phyloP scores from a whole-genome alignment of 176 grass and related monocot species.

The Avena eriantha region DNA sequence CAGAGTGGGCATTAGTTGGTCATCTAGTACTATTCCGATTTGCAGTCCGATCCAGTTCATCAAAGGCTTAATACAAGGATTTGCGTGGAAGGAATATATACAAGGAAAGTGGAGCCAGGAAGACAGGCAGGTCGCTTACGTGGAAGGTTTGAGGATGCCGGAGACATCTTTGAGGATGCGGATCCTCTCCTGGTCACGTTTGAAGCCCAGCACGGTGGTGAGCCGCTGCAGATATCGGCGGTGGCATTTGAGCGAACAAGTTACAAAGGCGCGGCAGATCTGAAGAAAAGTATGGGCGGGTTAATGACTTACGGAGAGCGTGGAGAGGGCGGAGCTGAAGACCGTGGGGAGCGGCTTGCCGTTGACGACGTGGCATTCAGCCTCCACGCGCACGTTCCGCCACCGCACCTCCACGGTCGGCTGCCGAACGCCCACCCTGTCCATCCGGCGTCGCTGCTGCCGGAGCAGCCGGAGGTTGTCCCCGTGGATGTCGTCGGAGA shows the following conservation, averaged over 20 bases:
- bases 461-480: slow-evolving; percentile 70
- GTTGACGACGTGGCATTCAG: slow-evolving; percentile 55
- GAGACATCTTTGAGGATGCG: slow-evolving; percentile 64
- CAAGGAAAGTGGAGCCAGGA: no score
- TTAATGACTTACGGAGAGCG: slow-evolving; percentile 15
- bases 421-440: slow-evolving; percentile 60
- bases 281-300: background rate
- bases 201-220: slow-evolving; percentile 37
- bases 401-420: slow-evolving; percentile 66
- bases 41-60: no score
- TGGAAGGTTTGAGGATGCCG: slow-evolving; percentile 67
- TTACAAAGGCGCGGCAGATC: no score
- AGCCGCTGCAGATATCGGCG: background rate
- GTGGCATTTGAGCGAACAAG: slow-evolving; percentile 17
- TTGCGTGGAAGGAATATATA: no score
- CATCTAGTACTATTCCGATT: no score
- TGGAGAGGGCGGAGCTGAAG: slow-evolving; percentile 50
- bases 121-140: background rate
- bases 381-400: slow-evolving; percentile 50
- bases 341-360: slow-evolving; percentile 65
- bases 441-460: slow-evolving; percentile 73
- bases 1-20: no score
- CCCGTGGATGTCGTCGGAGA: slow-evolving; percentile 53
- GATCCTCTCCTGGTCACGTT: slow-evolving; percentile 47
- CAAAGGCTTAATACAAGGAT: no score